These are phyloP conservation scores for Plasmodium blacklocki DNA, from an alignment of 169 alveolate genomes.

Conservation along the genomic window DNA sequence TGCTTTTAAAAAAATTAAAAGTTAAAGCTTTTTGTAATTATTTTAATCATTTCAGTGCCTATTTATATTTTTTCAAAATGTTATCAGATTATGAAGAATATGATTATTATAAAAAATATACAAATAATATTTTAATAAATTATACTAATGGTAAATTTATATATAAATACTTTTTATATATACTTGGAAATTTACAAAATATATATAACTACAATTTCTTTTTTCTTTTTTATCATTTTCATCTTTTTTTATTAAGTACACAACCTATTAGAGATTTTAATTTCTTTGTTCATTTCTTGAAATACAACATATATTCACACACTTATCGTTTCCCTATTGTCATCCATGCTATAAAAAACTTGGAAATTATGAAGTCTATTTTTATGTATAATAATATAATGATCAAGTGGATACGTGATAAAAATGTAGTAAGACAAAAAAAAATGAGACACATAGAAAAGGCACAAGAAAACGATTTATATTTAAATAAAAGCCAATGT, in stretches of 20 bases:
- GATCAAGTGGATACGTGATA: background rate
- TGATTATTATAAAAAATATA: slow-evolving; percentile 14
- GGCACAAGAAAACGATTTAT: too few relatives aligned
- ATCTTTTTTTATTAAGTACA: slow-evolving; percentile 23
- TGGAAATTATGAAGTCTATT: slow-evolving; percentile 48
- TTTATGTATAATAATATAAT: slow-evolving; percentile 19
- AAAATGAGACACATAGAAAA: too few relatives aligned
- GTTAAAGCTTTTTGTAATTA: slow-evolving; percentile 13
- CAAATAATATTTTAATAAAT: slow-evolving; percentile 12
- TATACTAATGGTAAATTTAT: slow-evolving; percentile 26
- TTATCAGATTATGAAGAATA: slow-evolving; percentile 44
- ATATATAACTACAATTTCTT: slow-evolving; percentile 33
- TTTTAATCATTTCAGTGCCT: slow-evolving; percentile 41
- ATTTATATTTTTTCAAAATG: slow-evolving; percentile 54
- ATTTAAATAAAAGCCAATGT: too few relatives aligned
- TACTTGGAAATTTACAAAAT: slow-evolving; percentile 1
- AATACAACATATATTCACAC: background rate
- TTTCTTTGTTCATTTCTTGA: slow-evolving; percentile 18
- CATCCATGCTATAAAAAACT: slow-evolving; percentile 35
- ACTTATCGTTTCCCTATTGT: slow-evolving; percentile 21
- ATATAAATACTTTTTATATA: slow-evolving; percentile 15
- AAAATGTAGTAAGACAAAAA: background rate
- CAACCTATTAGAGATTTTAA: slow-evolving; percentile 47
- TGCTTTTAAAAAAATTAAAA: slow-evolving; percentile 28
- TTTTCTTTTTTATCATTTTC: slow-evolving; percentile 30